Base-by-base conservation (phyloP, 2,329 filamentous ascomycete species). In the Arthrobotrys sinensis region DNA sequence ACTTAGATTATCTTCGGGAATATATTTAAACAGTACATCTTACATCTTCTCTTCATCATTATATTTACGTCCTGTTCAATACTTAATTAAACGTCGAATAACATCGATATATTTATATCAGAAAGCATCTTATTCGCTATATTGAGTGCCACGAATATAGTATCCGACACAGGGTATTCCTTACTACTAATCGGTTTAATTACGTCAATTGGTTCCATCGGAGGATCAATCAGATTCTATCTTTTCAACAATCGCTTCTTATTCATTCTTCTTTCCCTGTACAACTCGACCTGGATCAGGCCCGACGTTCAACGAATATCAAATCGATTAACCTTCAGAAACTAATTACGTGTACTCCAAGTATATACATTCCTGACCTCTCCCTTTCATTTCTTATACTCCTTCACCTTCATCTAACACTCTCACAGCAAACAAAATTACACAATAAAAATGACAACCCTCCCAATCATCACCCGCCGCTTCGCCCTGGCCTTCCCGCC, bases 401-500 rank as follows among this genome's bases (percentile, higher is more conserved):
- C 12, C 6, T 19, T 38, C 6, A 60, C 12, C 36, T 38, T 2
- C 8, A 38, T 38, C 32, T 36, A 60, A 32, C 14, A 16, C 19
- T 16, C 43, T 52, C 12, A 6, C 32, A 34, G 4, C 34, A 24
- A 32, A 16, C 45, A 45, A 6, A 43, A n/a, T 10, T 43, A 36
- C 45, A 19, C n/a, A 28, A 11, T 24, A 16, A 46, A 32, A 19
- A 68, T 53, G 50, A 14, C 64, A 43, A 28, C 43, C 40, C 19
- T 72, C 52, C 16, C 28, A 36, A 62, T 14, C 60, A 5, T 60
- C 60, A 16, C 62, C 45, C 67, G 68, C 53, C 75, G 64, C 43
- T 21, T 63, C 14, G 21, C 52, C 32, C 24, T 28, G 24, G 28
- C 63, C 45, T 53, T 72, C 46, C 38, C 46, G 38, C 21, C 43